Conservation (phyloP, 2,329 filamentous ascomycete genomes). For the Cercospora sesami region DNA sequence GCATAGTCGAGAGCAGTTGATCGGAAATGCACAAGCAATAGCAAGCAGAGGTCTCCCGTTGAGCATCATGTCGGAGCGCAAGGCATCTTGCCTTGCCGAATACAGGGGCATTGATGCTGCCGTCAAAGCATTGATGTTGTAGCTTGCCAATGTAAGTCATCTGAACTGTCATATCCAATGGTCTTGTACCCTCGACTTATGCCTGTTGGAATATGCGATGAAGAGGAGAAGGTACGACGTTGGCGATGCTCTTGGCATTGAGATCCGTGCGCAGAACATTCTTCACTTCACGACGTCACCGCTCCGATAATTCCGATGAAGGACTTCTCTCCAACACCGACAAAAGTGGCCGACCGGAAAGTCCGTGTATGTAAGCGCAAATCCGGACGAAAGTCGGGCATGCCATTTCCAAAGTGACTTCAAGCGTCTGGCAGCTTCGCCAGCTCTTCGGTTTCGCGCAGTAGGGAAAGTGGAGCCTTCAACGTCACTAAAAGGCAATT, state of each 20-base stretch:
- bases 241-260: background rate
- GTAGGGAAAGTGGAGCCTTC: background rate
- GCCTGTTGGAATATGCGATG: background rate
- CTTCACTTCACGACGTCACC: background rate
- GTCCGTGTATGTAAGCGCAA: background rate
- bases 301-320: background rate
- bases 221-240: background rate
- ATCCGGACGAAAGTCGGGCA: background rate
- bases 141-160: background rate
- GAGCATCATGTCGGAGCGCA: no score
- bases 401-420: background rate
- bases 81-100: no score
- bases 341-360: background rate
- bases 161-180: background rate
- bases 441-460: background rate
- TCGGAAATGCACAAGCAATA: background rate
- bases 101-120: no score
- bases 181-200: background rate
- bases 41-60: background rate
- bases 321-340: background rate
- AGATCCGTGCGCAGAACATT: background rate
- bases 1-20: background rate
- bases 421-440: background rate
- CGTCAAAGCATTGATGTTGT: background rate
- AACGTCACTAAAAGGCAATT: conserved; percentile 3